Evolutionary conservation across 1,284 basidiomycete species (phyloP).

Genomic region (Pseudozyma hubeiensis): DNA sequence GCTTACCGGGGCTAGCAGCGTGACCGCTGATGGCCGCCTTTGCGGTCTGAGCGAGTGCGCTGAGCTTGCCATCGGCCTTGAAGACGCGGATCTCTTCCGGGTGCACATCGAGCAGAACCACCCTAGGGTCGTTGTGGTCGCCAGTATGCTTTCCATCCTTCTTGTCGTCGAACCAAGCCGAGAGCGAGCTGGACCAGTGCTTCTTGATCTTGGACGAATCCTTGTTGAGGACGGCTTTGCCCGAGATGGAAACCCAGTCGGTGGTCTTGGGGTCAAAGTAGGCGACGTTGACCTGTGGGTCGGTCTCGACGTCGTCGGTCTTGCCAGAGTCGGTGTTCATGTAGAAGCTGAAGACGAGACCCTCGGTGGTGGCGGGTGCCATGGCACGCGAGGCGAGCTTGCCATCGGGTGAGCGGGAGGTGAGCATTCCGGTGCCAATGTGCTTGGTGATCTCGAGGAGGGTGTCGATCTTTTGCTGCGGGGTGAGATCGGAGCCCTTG

Average conservation of each 20-base stretch:
- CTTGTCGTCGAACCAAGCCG: slow-evolving; percentile 86
- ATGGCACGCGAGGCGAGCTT: slow-evolving; percentile 84
- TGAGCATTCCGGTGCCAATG: slow-evolving; percentile 76
- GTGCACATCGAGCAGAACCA: slow-evolving; percentile 82
- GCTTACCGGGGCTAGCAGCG: slow-evolving; percentile 75
- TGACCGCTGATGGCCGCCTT: slow-evolving; percentile 74
- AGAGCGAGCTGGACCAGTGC: slow-evolving; percentile 52
- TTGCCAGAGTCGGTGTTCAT: slow-evolving; percentile 62
- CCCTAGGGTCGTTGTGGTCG: slow-evolving; percentile 81
- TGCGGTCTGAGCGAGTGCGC: slow-evolving; percentile 71
- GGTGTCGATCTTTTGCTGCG: slow-evolving; percentile 55
- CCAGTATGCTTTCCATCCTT: slow-evolving; percentile 88
- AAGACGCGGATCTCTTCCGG: slow-evolving; percentile 75
- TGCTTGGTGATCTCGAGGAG: slow-evolving; percentile 52
- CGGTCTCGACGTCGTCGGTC: slow-evolving; percentile 55
- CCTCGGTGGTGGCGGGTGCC: slow-evolving; percentile 76
- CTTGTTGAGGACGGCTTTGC: slow-evolving; percentile 73
- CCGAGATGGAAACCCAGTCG: slow-evolving; percentile 86
- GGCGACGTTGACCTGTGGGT: slow-evolving; percentile 57
- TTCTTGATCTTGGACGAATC: slow-evolving; percentile 61
- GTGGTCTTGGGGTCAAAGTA: slow-evolving; percentile 80
- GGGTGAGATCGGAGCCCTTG: slow-evolving; percentile 40
- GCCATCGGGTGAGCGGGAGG: slow-evolving; percentile 80
- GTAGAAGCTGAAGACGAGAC: slow-evolving; percentile 67
- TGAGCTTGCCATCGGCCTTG: slow-evolving; percentile 55